A percentile compares a stretch with the other conserved stretches of the same genome.
These are phyloP conservation scores for Lithospermum erythrorhizon DNA, from an alignment of 257 asterid species.

Conservation along the genomic window DNA sequence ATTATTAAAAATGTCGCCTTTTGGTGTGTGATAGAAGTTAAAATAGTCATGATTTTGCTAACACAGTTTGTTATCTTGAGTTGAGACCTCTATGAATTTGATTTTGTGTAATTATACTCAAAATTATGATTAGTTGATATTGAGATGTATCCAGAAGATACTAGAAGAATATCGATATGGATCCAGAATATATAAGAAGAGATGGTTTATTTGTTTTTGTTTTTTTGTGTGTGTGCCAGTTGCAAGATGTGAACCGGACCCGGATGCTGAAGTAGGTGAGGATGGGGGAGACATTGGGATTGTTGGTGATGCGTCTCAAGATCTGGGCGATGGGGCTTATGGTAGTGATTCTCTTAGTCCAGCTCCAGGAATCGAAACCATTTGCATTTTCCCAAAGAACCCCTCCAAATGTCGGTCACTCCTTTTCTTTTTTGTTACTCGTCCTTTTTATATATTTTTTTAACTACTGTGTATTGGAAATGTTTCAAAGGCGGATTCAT, in stretches of 20 bases:
- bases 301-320: slow-evolving; percentile 85
- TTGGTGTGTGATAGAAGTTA: background rate
- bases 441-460: background rate
- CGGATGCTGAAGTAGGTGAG: slow-evolving; percentile 44
- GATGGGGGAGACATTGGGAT: slow-evolving; percentile 67
- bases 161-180: too few relatives aligned
- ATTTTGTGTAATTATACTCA: background rate
- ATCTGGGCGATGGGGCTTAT: slow-evolving; percentile 25
- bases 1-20: background rate
- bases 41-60: too few relatives aligned
- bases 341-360: slow-evolving; percentile 48
- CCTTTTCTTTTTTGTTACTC: background rate
- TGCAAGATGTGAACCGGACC: slow-evolving; percentile 51
- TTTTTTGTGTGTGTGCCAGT: slow-evolving; percentile 27
- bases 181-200: too few relatives aligned
- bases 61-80: background rate
- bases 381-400: slow-evolving; percentile 83
- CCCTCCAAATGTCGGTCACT: slow-evolving; percentile 55
- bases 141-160: too few relatives aligned
- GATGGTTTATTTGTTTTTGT: too few relatives aligned
- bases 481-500: background rate
- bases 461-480: background rate
- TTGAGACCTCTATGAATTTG: background rate
- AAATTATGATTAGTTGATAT: background rate
- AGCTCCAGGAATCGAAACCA: slow-evolving; percentile 78